Percentiles rank a stretch among this genome's conserved stretches.
phyloP scores from a whole-genome alignment of 257 asterid species.

The Phtheirospermum japonicum region DNA sequence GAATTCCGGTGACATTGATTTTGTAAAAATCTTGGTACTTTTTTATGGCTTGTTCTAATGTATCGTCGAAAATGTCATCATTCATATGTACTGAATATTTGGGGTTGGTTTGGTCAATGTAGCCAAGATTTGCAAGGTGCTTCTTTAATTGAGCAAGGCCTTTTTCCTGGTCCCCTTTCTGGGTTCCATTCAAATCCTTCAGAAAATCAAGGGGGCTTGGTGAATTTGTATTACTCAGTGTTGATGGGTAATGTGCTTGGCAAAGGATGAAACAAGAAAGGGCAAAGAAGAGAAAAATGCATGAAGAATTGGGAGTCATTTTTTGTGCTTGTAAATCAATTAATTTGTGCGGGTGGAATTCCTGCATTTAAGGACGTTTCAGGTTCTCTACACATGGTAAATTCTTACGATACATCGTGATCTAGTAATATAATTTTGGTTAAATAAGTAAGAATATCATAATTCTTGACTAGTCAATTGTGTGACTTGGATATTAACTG shows the following conservation, averaged over 20 bases:
- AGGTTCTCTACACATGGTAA: neutral
- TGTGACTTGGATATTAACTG: too few relatives aligned
- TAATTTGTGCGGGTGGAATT: neutral
- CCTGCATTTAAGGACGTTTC: neutral
- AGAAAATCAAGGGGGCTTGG: neutral
- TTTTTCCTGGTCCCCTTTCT: slow-evolving; percentile 1
- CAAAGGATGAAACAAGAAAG: neutral
- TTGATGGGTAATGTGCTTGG: neutral
- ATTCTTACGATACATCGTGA: neutral
- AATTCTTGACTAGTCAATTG: too few relatives aligned
- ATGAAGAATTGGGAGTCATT: neutral
- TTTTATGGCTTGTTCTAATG: neutral
- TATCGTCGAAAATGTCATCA: slow-evolving; percentile 9
- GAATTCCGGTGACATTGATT: neutral
- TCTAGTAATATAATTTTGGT: too few relatives aligned
- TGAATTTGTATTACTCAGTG: neutral
- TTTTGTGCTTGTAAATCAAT: neutral
- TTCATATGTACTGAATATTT: neutral
- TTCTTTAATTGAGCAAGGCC: slow-evolving; percentile 14
- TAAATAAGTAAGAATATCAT: neutral
- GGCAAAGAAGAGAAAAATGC: neutral
- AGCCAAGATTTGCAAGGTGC: slow-evolving; percentile 15
- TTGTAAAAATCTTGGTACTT: slow-evolving; percentile 7
- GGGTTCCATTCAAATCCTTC: slow-evolving; percentile 3
- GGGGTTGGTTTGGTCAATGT: neutral